Base-by-base conservation (phyloP, 768 basidiomycete species). In the Serendipita sp. region DNA sequence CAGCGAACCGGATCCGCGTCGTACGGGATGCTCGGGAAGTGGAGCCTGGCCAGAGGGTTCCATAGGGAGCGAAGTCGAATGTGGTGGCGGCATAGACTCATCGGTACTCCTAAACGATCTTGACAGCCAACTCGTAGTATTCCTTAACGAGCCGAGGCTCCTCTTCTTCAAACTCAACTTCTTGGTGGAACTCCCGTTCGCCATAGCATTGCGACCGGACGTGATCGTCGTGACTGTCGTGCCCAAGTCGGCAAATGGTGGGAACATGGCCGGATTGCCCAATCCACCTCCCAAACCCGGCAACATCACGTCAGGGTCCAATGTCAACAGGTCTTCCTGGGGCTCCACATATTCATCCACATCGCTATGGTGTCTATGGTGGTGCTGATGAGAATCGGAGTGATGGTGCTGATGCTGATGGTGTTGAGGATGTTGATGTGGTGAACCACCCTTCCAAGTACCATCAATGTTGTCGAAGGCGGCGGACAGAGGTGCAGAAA, bases 401-500 rank as follows among this genome's bases (percentile, higher is more conserved):
- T 41, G 41, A 41, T 5, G 13, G 41, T 41, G 41, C 7, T 41
- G 41, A 41, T 5, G 13, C 7, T 41, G 41, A 41, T 41, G 41
- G n/a, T 51, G 30, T 8, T 18, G 48, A 18, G 5, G 48, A 5
- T 51, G 48, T 8, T 32, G n/a, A 8, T 18, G 5, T 51, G 48
- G 48, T 8, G n/a, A 18, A n/a, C 28, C 28, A 8, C 28, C 56
- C 10, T 23, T 35, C 28, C 56, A 60, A 23, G 36, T n/a, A 4
- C 30, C 56, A 38, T 60, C 56, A 30, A 32, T 10, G 16, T 32
- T 32, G 36, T 60, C 56, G 10, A 60, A n/a, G 13, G 56, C 34
- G 36, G 56, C 56, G 10, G 56, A 60, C 30, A 60, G 34, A 10
- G 56, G 56, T 60, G 56, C 56, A 32, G 56, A 60, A n/a, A 60